Conservation (phyloP, 106 monocot species). For the Platanthera zijinensis region DNA sequence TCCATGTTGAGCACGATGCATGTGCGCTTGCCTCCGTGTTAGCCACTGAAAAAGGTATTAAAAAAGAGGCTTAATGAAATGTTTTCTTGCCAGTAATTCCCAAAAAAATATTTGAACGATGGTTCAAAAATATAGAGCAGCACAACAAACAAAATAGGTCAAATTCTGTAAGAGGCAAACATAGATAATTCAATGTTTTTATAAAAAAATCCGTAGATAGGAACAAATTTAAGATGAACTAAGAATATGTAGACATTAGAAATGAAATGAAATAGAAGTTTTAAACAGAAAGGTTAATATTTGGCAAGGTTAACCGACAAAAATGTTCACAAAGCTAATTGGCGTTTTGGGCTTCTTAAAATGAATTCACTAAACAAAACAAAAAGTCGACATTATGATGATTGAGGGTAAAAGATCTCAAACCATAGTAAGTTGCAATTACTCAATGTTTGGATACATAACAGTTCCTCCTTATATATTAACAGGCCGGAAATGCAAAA, state of each 20-base stretch:
- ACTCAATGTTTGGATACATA: not conserved
- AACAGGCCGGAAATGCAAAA: not conserved
- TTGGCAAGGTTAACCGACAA: not conserved
- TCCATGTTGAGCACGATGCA: slow-evolving; percentile 83
- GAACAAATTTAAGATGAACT: not conserved
- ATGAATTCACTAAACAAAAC: not conserved
- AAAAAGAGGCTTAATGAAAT: not conserved
- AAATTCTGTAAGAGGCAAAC: not conserved
- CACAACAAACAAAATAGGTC: not conserved
- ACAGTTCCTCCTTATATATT: not conserved
- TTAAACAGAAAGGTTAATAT: too few relatives aligned
- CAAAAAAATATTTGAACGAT: not conserved
- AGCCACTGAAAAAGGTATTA: slow-evolving; percentile 53
- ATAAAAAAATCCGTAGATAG: not conserved
- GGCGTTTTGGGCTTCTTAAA: not conserved
- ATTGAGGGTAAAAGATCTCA: not conserved
- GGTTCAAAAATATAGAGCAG: not conserved
- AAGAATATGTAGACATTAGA: not conserved
- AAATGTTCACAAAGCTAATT: not conserved
- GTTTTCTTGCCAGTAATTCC: not conserved
- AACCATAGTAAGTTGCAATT: not conserved
- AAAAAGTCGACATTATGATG: not conserved
- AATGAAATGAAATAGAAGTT: too few relatives aligned
- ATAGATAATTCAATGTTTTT: not conserved
- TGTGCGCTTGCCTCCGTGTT: slow-evolving; percentile 59